A percentile compares a stretch with the other conserved stretches of the same genome.
Evolutionary conservation across 345 rosid species (phyloP).

Genomic region (Eucalyptus microcorys): DNA sequence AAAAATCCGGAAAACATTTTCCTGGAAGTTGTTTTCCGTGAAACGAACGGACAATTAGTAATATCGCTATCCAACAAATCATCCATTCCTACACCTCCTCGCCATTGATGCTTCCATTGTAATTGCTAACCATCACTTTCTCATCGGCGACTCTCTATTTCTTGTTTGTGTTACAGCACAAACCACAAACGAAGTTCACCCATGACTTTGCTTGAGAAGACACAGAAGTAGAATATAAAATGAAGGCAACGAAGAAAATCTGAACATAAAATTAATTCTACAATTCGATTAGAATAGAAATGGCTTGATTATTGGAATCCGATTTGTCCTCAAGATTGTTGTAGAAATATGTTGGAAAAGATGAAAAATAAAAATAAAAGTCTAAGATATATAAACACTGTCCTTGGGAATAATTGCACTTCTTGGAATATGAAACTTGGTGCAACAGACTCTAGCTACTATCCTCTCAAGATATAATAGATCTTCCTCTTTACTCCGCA

Average conservation of each 20-base stretch:
- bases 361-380: not conserved
- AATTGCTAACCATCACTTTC: not conserved
- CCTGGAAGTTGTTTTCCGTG: too few species aligned
- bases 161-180: not conserved
- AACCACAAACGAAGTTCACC: not conserved
- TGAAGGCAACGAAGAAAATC: not conserved
- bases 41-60: too few species aligned
- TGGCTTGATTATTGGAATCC: not conserved
- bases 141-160: not conserved
- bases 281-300: not conserved
- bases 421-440: rapidly evolving
- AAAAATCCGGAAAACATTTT: too few species aligned
- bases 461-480: not conserved
- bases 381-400: not conserved
- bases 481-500: not conserved
- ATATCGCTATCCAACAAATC: not conserved
- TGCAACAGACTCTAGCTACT: not conserved
- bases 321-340: not conserved
- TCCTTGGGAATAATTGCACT: not conserved
- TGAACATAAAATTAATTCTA: not conserved
- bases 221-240: not conserved
- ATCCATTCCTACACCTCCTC: not conserved
- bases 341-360: not conserved
- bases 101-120: not conserved
- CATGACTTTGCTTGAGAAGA: not conserved